These are phyloP conservation scores for Marchantia polymorpha DNA, from an alignment of 225 moss, liverwort and hornwort genomes.

Conservation along the genomic window DNA sequence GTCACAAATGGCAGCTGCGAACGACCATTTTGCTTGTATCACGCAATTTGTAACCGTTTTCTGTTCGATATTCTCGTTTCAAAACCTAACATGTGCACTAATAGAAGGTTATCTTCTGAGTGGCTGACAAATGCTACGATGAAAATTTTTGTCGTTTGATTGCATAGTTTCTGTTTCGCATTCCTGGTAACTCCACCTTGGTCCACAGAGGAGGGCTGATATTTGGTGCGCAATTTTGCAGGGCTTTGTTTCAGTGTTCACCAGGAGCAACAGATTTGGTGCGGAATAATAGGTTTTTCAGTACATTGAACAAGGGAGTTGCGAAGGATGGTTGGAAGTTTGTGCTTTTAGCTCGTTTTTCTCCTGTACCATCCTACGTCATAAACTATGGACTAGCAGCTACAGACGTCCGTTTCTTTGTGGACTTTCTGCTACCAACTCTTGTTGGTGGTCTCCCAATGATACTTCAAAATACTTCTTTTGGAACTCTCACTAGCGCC, in stretches of 20 bases:
- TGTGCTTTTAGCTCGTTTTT: slow-evolving; percentile 89
- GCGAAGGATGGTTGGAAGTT: slow-evolving; percentile 96
- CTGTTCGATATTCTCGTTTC: too few relatives aligned
- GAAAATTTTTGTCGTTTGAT: too few relatives aligned
- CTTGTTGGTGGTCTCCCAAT: slow-evolving; percentile 86
- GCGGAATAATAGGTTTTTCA: slow-evolving; percentile 78
- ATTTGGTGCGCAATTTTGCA: slow-evolving; percentile 27
- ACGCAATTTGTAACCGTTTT: too few relatives aligned
- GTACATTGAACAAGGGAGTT: slow-evolving; percentile 73
- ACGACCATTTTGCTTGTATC: too few relatives aligned
- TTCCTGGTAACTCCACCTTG: too few relatives aligned
- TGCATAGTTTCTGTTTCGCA: too few relatives aligned
- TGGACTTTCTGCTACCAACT: slow-evolving; percentile 88
- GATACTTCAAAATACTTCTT: slow-evolving; percentile 91
- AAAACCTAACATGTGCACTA: too few relatives aligned
- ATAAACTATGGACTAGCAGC: slow-evolving; percentile 96
- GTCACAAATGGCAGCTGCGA: too few relatives aligned
- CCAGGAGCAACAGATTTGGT: slow-evolving; percentile 62
- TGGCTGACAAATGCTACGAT: too few relatives aligned
- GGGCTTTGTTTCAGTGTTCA: slow-evolving; percentile 71
- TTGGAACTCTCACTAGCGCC: slow-evolving; percentile 81
- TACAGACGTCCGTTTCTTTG: slow-evolving; percentile 72
- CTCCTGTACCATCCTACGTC: slow-evolving; percentile 91
- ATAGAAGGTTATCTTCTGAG: too few relatives aligned
- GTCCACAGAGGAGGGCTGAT: not conserved